Evolutionary conservation across 1,284 basidiomycete genomes (phyloP).

Genomic region (Coniferiporia weirii): DNA sequence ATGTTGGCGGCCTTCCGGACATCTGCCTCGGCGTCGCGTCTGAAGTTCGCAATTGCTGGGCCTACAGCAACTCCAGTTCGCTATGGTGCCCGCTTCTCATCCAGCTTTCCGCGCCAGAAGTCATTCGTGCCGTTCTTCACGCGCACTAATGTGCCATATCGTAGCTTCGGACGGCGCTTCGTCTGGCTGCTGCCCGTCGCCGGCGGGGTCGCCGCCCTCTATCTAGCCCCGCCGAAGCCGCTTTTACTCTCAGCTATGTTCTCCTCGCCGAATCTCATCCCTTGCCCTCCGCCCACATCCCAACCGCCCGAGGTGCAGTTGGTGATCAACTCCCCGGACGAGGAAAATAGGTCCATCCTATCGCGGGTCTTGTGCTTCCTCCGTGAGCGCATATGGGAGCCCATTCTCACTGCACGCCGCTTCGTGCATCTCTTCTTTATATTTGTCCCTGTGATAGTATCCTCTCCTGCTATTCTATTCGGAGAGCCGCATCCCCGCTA

Average conservation of each 20-base stretch:
- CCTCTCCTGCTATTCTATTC: constrained; percentile 81
- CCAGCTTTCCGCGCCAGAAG: constrained; percentile 13
- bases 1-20: constrained; percentile 15
- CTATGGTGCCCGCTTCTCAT: background rate
- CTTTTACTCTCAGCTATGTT: constrained; percentile 44
- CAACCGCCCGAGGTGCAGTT: constrained; percentile 20
- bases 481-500: constrained; percentile 53
- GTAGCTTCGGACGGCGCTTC: constrained; percentile 29
- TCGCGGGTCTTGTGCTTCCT: constrained; percentile 42
- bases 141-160: constrained; percentile 23
- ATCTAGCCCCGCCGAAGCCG: constrained; percentile 37
- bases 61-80: background rate
- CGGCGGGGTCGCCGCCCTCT: constrained; percentile 45
- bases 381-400: constrained; percentile 70
- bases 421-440: constrained; percentile 83
- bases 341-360: constrained; percentile 44
- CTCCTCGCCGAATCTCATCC: constrained; percentile 58
- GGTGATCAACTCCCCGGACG: constrained; percentile 58
- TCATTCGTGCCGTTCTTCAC: constrained; percentile 26
- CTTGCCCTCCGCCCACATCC: constrained; percentile 35
- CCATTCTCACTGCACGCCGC: constrained; percentile 76
- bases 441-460: constrained; percentile 85
- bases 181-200: constrained; percentile 54
- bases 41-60: background rate
- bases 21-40: background rate